Conservation (phyloP, 176 grass and related monocot genomes). For the Bonia amplexicaulis region DNA sequence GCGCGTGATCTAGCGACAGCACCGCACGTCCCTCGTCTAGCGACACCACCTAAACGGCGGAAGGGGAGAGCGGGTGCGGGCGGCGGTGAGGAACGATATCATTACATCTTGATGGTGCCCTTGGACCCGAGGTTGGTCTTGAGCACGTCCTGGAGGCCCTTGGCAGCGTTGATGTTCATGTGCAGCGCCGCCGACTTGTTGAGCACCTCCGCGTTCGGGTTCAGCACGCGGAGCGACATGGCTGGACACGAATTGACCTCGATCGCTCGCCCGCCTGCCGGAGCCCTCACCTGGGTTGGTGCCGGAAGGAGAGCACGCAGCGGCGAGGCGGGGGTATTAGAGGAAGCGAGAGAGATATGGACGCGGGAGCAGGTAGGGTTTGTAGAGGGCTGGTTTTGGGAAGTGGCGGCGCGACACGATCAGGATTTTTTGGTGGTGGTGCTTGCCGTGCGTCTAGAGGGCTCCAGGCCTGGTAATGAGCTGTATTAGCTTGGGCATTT, state of each 20-base stretch:
- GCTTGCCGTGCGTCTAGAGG: too few relatives aligned
- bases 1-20: neutral
- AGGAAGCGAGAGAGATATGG: neutral
- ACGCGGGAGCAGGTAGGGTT: neutral
- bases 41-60: neutral
- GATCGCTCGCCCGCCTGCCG: neutral
- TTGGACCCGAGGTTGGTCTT: constrained; percentile 95
- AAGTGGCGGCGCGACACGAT: neutral
- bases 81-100: neutral
- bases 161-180: constrained; percentile 97
- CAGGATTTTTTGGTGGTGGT: too few relatives aligned
- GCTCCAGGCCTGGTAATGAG: too few relatives aligned
- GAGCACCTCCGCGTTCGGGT: constrained; percentile 93
- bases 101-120: constrained; percentile 96
- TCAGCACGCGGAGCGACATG: constrained; percentile 90
- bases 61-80: neutral
- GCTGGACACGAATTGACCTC: neutral
- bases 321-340: neutral
- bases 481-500: too few relatives aligned
- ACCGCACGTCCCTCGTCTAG: neutral
- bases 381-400: neutral
- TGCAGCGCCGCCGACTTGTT: constrained; percentile 95
- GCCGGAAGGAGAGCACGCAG: neutral
- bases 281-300: neutral
- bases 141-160: constrained; percentile 92